Evolutionary conservation across 2,329 filamentous ascomycete species (phyloP).

Genomic region (Venturia oleaginea): DNA sequence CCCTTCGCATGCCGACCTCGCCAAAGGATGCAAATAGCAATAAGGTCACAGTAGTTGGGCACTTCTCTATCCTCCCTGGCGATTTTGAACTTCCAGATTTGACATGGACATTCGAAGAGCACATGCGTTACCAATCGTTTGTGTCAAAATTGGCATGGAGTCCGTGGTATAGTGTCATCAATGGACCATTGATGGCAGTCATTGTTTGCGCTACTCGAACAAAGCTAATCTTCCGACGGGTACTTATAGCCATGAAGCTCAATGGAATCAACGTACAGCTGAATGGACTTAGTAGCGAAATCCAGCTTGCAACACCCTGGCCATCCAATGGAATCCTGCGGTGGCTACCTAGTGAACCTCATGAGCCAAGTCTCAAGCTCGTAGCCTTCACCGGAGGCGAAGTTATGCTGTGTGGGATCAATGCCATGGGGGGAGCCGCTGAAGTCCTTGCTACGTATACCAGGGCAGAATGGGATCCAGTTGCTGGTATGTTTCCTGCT

Average conservation of each 20-base stretch:
- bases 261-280: conserved; percentile 1
- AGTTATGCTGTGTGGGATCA: conserved; percentile 2
- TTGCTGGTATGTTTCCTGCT: neutral
- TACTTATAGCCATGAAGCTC: neutral
- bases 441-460: neutral
- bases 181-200: conserved; percentile 1
- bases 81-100: neutral
- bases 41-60: neutral
- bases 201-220: neutral
- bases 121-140: conserved; percentile 4
- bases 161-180: neutral
- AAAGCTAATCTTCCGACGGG: neutral
- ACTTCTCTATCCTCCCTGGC: neutral
- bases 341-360: neutral
- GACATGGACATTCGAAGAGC: conserved; percentile 13
- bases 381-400: neutral
- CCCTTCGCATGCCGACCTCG: neutral
- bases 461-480: conserved; percentile 6
- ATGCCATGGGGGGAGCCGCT: neutral
- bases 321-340: neutral
- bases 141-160: conserved; percentile 10
- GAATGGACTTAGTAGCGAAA: neutral
- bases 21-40: neutral
- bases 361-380: neutral
- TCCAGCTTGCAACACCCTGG: conserved; percentile 1